A percentile compares a stretch with the other conserved stretches of the same genome.
phyloP scores from a whole-genome alignment of 1,139 yeast genomes.

The Kodamaea sp. region DNA sequence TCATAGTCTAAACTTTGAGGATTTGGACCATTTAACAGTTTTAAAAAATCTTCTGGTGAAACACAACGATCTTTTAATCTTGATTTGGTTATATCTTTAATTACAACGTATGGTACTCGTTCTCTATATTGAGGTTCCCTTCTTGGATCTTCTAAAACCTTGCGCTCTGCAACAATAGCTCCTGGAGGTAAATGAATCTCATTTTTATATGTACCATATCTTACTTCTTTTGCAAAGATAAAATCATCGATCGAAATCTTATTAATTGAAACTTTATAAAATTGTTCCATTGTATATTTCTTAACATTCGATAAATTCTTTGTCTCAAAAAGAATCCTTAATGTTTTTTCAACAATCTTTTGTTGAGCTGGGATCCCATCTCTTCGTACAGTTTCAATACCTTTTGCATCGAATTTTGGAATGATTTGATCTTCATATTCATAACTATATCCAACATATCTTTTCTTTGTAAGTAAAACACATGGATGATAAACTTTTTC shows the following conservation, averaged over 20 bases:
- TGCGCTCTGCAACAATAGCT: conserved; percentile 69
- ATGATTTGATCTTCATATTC: conserved; percentile 51
- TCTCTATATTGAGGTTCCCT: conserved; percentile 86
- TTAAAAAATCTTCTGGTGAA: conserved; percentile 68
- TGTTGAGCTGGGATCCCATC: conserved; percentile 95
- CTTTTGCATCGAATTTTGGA: conserved; percentile 89
- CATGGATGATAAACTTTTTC: conserved; percentile 93
- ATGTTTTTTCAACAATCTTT: conserved; percentile 68
- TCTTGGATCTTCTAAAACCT: conserved; percentile 61
- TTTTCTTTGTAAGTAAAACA: conserved; percentile 74
- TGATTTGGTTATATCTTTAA: conserved; percentile 60
- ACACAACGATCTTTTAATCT: conserved; percentile 77
- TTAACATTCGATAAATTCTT: conserved; percentile 70
- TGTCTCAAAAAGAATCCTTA: conserved; percentile 68
- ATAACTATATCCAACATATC: conserved; percentile 83
- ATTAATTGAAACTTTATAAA: conserved; percentile 58
- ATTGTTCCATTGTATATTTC: conserved; percentile 58
- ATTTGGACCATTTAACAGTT: conserved; percentile 28
- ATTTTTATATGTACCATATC: conserved; percentile 76
- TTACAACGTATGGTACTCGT: conserved; percentile 81
- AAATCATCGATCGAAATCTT: conserved; percentile 73
- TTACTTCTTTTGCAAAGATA: conserved; percentile 88
- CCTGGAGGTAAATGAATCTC: conserved; percentile 83
- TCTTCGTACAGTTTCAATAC: conserved; percentile 88
- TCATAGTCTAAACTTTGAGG: conserved; percentile 64